Percentiles rank a stretch among this genome's conserved stretches.
Conservation (phyloP, 2,329 filamentous ascomycete genomes). For the Talaromyces sp. region DNA sequence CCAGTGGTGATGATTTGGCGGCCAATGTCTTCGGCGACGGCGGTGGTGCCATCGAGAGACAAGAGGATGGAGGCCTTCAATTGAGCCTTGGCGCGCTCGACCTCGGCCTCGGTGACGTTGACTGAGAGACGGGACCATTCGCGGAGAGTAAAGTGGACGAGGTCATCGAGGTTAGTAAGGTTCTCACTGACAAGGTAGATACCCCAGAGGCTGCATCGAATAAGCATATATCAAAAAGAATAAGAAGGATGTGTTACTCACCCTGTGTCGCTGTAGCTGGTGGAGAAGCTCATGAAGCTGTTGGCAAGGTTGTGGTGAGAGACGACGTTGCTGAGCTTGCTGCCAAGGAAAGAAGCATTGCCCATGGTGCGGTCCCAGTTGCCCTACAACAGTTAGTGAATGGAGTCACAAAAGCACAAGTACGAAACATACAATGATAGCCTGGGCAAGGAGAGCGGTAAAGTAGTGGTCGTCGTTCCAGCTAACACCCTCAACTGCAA, state of each 20-base stretch:
- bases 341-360: slow-evolving; percentile 93
- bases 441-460: slow-evolving; percentile 94
- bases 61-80: slow-evolving; percentile 97
- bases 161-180: slow-evolving; percentile 82
- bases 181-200: slow-evolving; percentile 97
- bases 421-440: slow-evolving; percentile 64
- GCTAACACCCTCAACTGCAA: slow-evolving; percentile 98
- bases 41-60: slow-evolving; percentile 94
- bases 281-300: slow-evolving; percentile 99
- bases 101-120: slow-evolving; percentile 84
- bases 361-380: slow-evolving; percentile 99
- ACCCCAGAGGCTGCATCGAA: slow-evolving; percentile 79
- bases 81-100: slow-evolving; percentile 98
- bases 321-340: slow-evolving; percentile 94
- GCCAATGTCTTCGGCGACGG: slow-evolving; percentile 96
- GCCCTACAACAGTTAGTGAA: slow-evolving; percentile 47
- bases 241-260: slow-evolving; percentile 51
- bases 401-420: not conserved
- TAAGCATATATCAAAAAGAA: slow-evolving; percentile 21
- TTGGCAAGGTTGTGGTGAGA: slow-evolving; percentile 95
- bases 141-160: slow-evolving; percentile 95
- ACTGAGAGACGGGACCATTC: slow-evolving; percentile 95
- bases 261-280: slow-evolving; percentile 99
- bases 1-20: slow-evolving; percentile 98
- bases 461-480: slow-evolving; percentile 99